phyloP scores from a whole-genome alignment of 1,139 yeast species.

The Yamadazyma sp. region DNA sequence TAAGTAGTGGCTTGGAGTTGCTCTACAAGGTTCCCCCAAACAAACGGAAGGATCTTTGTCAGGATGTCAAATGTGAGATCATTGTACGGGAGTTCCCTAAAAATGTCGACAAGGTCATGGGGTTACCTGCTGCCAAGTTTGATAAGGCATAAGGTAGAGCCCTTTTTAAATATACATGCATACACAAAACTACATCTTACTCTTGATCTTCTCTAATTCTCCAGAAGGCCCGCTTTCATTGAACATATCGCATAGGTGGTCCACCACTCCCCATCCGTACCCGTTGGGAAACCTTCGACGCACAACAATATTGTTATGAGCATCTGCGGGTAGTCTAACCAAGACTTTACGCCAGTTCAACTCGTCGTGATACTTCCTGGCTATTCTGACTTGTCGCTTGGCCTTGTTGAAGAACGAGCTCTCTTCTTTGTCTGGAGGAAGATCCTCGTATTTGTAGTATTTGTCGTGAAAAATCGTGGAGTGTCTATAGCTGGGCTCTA shows the following conservation, averaged over 20 bases:
- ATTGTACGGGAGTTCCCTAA: slow-evolving; percentile 78
- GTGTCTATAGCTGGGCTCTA: slow-evolving; percentile 44
- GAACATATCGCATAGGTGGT: slow-evolving; percentile 31
- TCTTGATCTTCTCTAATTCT: slow-evolving; percentile 10
- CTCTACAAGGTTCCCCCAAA: slow-evolving; percentile 64
- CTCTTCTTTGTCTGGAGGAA: slow-evolving; percentile 43
- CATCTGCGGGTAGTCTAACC: slow-evolving; percentile 86
- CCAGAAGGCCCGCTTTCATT: slow-evolving; percentile 10
- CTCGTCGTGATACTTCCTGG: slow-evolving; percentile 75
- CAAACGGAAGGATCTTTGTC: slow-evolving; percentile 69
- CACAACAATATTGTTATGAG: slow-evolving; percentile 91
- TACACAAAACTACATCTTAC: slow-evolving; percentile 15
- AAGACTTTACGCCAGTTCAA: slow-evolving; percentile 91
- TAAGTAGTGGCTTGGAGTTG: slow-evolving; percentile 81
- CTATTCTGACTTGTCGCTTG: slow-evolving; percentile 72
- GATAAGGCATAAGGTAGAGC: slow-evolving; percentile 10
- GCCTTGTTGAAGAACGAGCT: slow-evolving; percentile 24
- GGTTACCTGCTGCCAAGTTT: slow-evolving; percentile 19
- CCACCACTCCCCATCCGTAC: slow-evolving; percentile 93
- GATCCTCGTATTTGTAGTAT: slow-evolving; percentile 60
- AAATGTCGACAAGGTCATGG: slow-evolving; percentile 33
- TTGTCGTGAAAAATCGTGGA: slow-evolving; percentile 78
- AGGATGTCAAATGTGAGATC: slow-evolving; percentile 76
- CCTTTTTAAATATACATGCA: no score
- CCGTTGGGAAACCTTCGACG: slow-evolving; percentile 89